phyloP scores from a whole-genome alignment of 2,329 filamentous ascomycete genomes.

The Venturia aucupariae region DNA sequence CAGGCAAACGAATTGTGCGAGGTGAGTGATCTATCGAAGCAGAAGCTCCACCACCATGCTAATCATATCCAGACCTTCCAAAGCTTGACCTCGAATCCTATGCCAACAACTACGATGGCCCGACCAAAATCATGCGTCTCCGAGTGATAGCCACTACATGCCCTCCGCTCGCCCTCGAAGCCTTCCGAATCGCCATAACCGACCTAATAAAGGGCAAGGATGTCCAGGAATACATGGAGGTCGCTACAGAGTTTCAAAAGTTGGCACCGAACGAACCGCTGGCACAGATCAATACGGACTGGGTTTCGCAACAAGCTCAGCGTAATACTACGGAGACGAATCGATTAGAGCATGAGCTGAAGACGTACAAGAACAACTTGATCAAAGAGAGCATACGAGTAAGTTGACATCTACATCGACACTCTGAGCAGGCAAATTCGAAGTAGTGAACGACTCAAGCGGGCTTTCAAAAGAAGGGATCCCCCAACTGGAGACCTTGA shows the following conservation, averaged over 20 bases:
- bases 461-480: conserved; percentile 37
- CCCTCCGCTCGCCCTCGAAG: conserved; percentile 65
- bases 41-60: not conserved
- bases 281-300: conserved; percentile 57
- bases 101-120: conserved; percentile 70
- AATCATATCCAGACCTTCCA: conserved; percentile 52
- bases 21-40: not conserved
- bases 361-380: conserved; percentile 90
- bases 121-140: conserved; percentile 70
- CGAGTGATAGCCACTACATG: conserved; percentile 73
- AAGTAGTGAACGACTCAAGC: too few species aligned
- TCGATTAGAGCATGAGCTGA: conserved; percentile 75
- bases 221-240: conserved; percentile 59
- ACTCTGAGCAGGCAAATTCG: too few species aligned
- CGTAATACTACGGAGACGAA: conserved; percentile 60
- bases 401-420: not conserved
- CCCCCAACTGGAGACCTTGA: not conserved
- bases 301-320: conserved; percentile 61
- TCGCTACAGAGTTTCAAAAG: conserved; percentile 54
- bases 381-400: conserved; percentile 87
- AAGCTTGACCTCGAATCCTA: conserved; percentile 91
- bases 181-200: conserved; percentile 64
- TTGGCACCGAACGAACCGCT: conserved; percentile 60
- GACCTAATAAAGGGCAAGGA: conserved; percentile 71
- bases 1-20: conserved; percentile 6